Base-by-base conservation (phyloP, 2,329 filamentous ascomycete genomes). In the Stenocarpella maydis region DNA sequence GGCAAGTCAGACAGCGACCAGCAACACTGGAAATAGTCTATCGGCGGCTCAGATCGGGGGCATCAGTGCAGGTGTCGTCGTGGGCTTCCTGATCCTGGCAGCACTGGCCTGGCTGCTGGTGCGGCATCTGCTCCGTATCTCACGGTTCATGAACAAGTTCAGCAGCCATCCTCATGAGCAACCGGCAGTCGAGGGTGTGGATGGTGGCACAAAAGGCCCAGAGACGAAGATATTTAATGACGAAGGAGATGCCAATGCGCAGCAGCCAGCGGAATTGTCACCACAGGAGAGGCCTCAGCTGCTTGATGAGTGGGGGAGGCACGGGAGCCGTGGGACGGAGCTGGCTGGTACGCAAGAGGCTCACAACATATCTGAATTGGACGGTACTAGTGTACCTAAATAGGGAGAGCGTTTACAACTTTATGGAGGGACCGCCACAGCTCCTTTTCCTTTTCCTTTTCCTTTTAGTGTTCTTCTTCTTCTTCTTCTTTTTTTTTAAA, bases 91-190 rank as follows among this genome's bases (percentile, higher is more conserved):
- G 19, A n/a, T 63, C n/a, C 28, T 63, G 28, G 43, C 37, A 4
- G 58, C 28, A 24, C 28, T 63, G 28, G 43, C 43, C 4, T 49
- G 41, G 28, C 43, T 63, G 14, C 28, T 63, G 6, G 43, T 49
- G 28, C 43, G 41, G 41, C 58, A 61, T 24, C 14, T 61, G 24
- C 31, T 61, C 26, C 58, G 58, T 14, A 63, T 63, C 58, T 63
- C 58, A 2, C 58, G n/a, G 14, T 63, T 63, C n/a, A 63, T 63
- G 58, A 28, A 63, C 14, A 63, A 63, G 19, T 63, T 63, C 43
- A 31, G 49, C 58, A 63, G 4, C 14, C 39, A 45, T 15, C n/a
- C 55, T 7, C 43, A n/a, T 3, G 58, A 63, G 12, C n/a, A 63
- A 14, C n/a, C 58, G n/a, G 7, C n/a, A 19, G 12, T 7, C 31